Evolutionary conservation across 345 rosid species (phyloP).

Genomic region (Eucalyptus cladocalyx): DNA sequence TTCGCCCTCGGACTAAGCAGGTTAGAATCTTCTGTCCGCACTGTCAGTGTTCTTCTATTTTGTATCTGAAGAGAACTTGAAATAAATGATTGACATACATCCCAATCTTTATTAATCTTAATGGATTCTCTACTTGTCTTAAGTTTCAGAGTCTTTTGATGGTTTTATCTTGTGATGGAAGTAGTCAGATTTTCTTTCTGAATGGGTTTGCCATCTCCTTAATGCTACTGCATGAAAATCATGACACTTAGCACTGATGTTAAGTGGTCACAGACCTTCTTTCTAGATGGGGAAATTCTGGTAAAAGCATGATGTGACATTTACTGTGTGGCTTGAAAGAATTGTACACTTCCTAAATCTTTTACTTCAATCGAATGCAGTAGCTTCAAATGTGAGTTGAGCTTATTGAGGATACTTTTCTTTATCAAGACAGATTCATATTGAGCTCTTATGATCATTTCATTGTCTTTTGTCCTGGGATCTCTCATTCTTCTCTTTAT

Average conservation of each 20-base stretch:
- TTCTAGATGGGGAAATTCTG: neutral
- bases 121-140: neutral
- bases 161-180: neutral
- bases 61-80: neutral
- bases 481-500: neutral
- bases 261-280: neutral
- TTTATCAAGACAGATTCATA: neutral
- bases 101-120: neutral
- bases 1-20: slow-evolving; percentile 85
- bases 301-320: neutral
- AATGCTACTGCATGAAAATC: neutral
- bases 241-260: neutral
- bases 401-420: neutral
- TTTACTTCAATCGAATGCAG: neutral
- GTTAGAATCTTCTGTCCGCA: slow-evolving; percentile 11
- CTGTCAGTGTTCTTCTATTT: neutral
- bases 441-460: neutral
- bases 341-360: neutral
- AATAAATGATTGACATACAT: neutral
- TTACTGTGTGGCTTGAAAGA: neutral
- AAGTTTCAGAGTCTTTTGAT: neutral
- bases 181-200: neutral
- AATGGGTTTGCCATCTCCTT: neutral
- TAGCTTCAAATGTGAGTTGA: neutral
- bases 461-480: neutral